Base-by-base conservation (phyloP, 495 filamentous ascomycete species). In the Xylaria bambusicola region DNA sequence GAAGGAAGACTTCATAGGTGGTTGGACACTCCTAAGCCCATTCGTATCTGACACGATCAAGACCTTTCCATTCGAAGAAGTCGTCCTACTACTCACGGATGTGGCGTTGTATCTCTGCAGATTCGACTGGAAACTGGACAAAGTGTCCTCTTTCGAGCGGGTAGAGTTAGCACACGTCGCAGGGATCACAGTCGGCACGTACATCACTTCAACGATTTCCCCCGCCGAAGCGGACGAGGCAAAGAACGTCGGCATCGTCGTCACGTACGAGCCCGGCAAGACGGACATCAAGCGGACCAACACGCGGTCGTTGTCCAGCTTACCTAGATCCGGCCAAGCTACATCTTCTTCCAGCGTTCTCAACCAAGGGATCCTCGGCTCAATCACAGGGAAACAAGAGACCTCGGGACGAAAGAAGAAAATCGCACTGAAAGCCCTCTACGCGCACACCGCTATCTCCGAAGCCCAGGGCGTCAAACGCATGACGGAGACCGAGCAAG, bases 61-160 rank as follows among this genome's bases (percentile, higher is more conserved):
- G 7, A 84, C 87, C 47, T 87, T 83, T 1, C 87, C 90, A 0
- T 88, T 97, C 52, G 89, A 92, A 61, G 94, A 98, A 67, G 85
- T 83, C 0, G 88, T 97, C 1, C 78, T 97, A 1, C 79, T 98
- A 2, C 78, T 98, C 7, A 98, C 93, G 5, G 87, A 96, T 53
- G 77, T 79, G 6, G 92, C 91, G 2, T 70, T 97, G 6, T 98
- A 97, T 66, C 84, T 86, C 47, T 95, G 92, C 67, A 83, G 88
- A 17, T 93, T 97, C 62, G 92, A 97, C 73, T 97, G 91, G 89
- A 87, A 88, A 60, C 83, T 90, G 4, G 93, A 97, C 75, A 97
- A 97, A 72, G 90, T 97, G 0, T 83, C 86, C 0, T 90, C 87
- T 0, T 97, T 96, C 65, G 91, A 96, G 71, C 79, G 93, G n/a